Conservation (phyloP, 768 basidiomycete species). For the Tylopilus subfusipes region DNA sequence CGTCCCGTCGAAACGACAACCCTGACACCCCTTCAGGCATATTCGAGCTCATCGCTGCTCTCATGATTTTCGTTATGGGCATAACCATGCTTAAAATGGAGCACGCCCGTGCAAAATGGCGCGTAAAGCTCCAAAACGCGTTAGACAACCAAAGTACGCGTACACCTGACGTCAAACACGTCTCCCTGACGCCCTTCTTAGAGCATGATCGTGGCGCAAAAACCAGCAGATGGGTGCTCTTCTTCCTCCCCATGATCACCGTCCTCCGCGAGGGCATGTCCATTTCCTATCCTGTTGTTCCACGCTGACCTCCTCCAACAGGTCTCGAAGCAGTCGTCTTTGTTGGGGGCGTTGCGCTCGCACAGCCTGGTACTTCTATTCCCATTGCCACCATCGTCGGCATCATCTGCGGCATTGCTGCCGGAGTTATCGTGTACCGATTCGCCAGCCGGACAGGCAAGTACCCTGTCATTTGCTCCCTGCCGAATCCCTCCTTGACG, state of each 20-base stretch:
- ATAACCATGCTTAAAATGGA: constrained; percentile 95
- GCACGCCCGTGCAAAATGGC: constrained; percentile 91
- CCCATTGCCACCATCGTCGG: constrained; percentile 90
- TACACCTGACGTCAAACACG: neutral
- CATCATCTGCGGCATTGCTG: constrained; percentile 67
- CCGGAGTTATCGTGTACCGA: constrained; percentile 75
- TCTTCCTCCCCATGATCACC: constrained; percentile 86
- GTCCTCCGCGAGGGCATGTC: constrained; percentile 84
- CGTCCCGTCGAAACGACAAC: neutral
- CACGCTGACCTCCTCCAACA: constrained; percentile 20
- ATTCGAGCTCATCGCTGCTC: constrained; percentile 63
- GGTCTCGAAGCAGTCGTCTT: constrained; percentile 90
- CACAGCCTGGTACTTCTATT: constrained; percentile 76
- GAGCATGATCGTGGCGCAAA: constrained; percentile 47
- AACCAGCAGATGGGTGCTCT: constrained; percentile 80
- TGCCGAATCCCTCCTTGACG: neutral
- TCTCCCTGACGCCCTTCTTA: constrained; percentile 1
- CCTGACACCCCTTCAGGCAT: constrained; percentile 41
- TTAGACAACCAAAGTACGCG: constrained; percentile 58
- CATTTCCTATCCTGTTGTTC: no score
- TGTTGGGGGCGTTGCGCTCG: constrained; percentile 89
- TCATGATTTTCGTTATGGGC: constrained; percentile 93
- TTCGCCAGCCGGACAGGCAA: constrained; percentile 72
- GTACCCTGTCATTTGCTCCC: constrained; percentile 15
- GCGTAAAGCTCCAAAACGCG: constrained; percentile 77